Percentiles rank a stretch among this genome's conserved stretches.
Conservation (phyloP, 208 protist genomes). For the Phytomonas sp. region DNA sequence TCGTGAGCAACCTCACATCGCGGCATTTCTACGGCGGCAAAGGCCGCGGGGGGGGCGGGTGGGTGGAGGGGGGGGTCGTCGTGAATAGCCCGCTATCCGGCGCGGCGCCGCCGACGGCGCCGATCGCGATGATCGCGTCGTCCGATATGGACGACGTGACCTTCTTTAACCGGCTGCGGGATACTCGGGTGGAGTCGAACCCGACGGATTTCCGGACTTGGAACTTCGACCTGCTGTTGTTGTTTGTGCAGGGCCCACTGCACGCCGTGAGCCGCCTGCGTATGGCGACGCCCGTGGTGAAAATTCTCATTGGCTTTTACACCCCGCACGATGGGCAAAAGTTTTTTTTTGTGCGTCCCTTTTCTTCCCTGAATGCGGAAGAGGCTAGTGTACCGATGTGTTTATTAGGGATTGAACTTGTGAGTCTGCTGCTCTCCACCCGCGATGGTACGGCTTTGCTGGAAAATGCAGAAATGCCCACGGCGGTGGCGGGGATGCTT, state of each 20-base stretch:
- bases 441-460: slow-evolving; percentile 54
- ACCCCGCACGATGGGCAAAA: slow-evolving; percentile 23
- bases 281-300: slow-evolving; percentile 32
- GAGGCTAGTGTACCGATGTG: slow-evolving; percentile 47
- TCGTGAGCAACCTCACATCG: slow-evolving; percentile 24
- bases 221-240: slow-evolving; percentile 67
- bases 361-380: slow-evolving; percentile 33
- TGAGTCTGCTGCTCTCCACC: slow-evolving; percentile 72
- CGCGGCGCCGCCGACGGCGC: slow-evolving; percentile 21
- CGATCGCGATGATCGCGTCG: slow-evolving; percentile 22
- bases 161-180: slow-evolving; percentile 39
- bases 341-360: slow-evolving; percentile 35
- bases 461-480: slow-evolving; percentile 37
- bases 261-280: slow-evolving; percentile 43
- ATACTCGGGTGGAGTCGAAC: slow-evolving; percentile 45
- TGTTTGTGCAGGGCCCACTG: slow-evolving; percentile 72
- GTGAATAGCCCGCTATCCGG: slow-evolving; percentile 16
- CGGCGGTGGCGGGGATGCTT: slow-evolving; percentile 38
- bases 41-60: slow-evolving; percentile 1
- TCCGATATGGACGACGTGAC: slow-evolving; percentile 56
- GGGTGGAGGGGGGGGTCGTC: slow-evolving; percentile 11
- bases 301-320: slow-evolving; percentile 68
- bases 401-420: slow-evolving; percentile 52
- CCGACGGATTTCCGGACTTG: slow-evolving; percentile 27
- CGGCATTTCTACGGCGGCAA: slow-evolving; percentile 7